Percentiles rank a stretch among this genome's conserved stretches.
Evolutionary conservation across 331 rosid species (phyloP).

Genomic region (Rosa hybrid): DNA sequence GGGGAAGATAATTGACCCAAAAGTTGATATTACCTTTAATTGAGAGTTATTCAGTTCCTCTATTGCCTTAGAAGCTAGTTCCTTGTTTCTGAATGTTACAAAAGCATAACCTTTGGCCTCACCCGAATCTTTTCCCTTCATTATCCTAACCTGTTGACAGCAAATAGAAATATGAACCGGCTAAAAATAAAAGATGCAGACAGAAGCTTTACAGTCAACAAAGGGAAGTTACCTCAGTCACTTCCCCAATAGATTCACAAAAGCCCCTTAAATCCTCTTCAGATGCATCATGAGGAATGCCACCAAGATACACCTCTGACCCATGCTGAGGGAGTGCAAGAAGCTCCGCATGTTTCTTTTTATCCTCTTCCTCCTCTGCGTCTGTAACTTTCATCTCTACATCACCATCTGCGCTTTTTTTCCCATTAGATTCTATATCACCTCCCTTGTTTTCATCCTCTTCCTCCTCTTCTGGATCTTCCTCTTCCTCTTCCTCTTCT

Average conservation of each 20-base stretch:
- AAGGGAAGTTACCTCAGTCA: conserved; percentile 47
- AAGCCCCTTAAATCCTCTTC: conserved; percentile 61
- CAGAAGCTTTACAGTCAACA: conserved; percentile 15
- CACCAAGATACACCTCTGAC: conserved; percentile 71
- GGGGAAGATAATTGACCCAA: conserved; percentile 9
- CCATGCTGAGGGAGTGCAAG: conserved; percentile 83
- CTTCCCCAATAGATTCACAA: conserved; percentile 71
- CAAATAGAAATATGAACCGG: conserved; percentile 20
- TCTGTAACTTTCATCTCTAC: conserved; percentile 36
- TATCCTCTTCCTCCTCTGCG: conserved; percentile 36
- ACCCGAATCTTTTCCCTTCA: conserved; percentile 60
- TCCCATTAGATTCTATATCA: conserved; percentile 2
- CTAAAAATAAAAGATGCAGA: conserved; percentile 3
- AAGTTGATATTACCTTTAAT: conserved; percentile 47
- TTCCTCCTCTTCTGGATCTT: conserved; percentile 31
- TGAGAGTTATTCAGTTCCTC: conserved; percentile 57
- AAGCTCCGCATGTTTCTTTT: conserved; percentile 58
- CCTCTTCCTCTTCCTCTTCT: conserved; percentile 41
- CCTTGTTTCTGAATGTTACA: conserved; percentile 67
- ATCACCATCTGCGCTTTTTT: conserved; percentile 20
- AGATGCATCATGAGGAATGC: conserved; percentile 55
- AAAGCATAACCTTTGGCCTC: conserved; percentile 66
- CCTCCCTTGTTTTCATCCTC: conserved; percentile 24
- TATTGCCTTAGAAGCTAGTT: conserved; percentile 66
- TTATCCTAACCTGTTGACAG: conserved; percentile 56